Evolutionary conservation across 2,329 filamentous ascomycete species (phyloP), one percentile per base, ranked within the genome.

Genomic region (Hypoxylon sp.): DNA sequence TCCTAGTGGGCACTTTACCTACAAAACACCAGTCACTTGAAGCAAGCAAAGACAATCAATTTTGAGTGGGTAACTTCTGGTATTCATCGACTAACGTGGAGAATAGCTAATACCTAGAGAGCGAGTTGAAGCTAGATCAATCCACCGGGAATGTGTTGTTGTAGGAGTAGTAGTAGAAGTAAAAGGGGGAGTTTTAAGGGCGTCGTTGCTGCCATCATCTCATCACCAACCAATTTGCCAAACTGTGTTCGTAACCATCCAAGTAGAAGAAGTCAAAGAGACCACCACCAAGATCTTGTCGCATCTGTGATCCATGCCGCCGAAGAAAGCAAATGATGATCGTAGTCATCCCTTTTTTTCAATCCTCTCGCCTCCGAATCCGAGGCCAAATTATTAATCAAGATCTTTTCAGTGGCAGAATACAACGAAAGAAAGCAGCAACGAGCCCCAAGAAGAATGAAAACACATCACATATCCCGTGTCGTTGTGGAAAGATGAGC

Each of bases 21-120:
- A 40, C 44, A 49, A 20, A 18, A 38, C 9, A 53, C 20, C 46
- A 56, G 18, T 61, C 61, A 61, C 32, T n/a, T 22, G 38, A 38
- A 58, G 46, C 16, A 20, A 30, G 18, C 16, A 38, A 33, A 49
- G 12, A n/a, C 28, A 30, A 6, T 14, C 32, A 44, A 30, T 14
- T 70, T 70, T 85, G 82, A 87, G 85, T 85, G 85, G 86, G 86
- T 88, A 88, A 87, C 84, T 85, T 88, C 86, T 88, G 85, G 85
- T 88, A 87, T 87, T 85, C 70, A 75, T 77, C 68, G 70, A 75
- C 67, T 78, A 80, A 74, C 74, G 71, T 78, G 75, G 73, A 79
- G 75, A 53, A 80, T 84, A 85, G 83, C 80, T 83, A 80, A 85
- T 88, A 88, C 86, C 78, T 86, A 88, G 85, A 88, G 85, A 88